Conservation (phyloP, 352 stramenopile species). For the Globisporangium splendens region DNA sequence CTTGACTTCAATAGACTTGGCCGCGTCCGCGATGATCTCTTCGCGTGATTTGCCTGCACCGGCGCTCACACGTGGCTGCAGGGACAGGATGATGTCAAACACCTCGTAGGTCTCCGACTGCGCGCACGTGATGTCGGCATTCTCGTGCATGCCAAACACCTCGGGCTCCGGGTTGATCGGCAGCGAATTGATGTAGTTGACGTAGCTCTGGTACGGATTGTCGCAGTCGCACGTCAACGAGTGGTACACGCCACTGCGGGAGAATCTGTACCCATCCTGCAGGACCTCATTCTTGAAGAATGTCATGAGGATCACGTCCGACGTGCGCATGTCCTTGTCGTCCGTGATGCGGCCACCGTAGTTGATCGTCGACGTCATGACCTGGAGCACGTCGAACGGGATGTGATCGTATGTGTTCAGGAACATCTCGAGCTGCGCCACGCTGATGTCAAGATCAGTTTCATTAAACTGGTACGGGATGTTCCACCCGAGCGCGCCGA, state of each 20-base stretch:
- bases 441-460: constrained; percentile 91
- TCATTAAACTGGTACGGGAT: constrained; percentile 98
- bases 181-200: constrained; percentile 92
- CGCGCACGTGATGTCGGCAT: constrained; percentile 92
- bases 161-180: constrained; percentile 89
- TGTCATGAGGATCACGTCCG: constrained; percentile 86
- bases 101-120: constrained; percentile 86
- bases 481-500: constrained; percentile 95
- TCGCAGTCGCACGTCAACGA: constrained; percentile 74
- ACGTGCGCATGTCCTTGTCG: constrained; percentile 92
- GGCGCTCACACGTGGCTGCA: constrained; percentile 69
- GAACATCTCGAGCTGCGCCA: constrained; percentile 85
- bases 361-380: constrained; percentile 94
- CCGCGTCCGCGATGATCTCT: constrained; percentile 73
- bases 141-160: constrained; percentile 94
- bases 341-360: constrained; percentile 93
- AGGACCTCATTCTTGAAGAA: constrained; percentile 88
- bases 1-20: constrained; percentile 61
- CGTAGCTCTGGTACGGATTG: constrained; percentile 74
- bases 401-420: constrained; percentile 84
- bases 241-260: constrained; percentile 83
- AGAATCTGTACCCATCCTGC: constrained; percentile 74
- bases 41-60: constrained; percentile 70
- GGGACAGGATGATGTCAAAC: constrained; percentile 84
- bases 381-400: constrained; percentile 86